Base-by-base conservation (phyloP, 192 early-diverging fungal species). In the Rhizophagus clarus region DNA sequence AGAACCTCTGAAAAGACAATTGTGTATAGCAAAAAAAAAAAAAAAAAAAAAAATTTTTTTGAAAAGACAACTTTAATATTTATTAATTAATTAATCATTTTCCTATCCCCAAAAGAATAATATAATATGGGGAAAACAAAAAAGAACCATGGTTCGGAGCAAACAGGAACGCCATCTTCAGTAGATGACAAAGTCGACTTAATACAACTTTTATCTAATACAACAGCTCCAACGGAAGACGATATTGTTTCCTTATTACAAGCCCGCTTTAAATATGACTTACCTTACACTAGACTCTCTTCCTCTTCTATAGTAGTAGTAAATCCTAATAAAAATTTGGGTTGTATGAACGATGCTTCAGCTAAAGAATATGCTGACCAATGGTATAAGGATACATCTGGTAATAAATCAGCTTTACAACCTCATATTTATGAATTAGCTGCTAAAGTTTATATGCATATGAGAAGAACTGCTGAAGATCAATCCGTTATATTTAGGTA, bases 351-450 rank as follows among this genome's bases (percentile, higher is more conserved):
- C 61, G 86, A 90, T 67, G 77, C 79, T 14, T 75, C 83, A 40
- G 80, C 87, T 14, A 82, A 89, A 63, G 80, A 85, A 11, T 89
- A 91, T 79, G 88, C 85, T n/a, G 88, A 89, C 15, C 79, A 82
- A 63, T 85, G 86, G 60, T 91, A 90, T 63, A 79, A 79, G 34
- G 68, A 79, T 37, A 71, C 77, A n/a, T 34, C 45, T 26, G 82
- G 75, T 22, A 82, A 67, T 4, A 61, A 76, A 26, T 81, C 24
- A 72, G 74, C 32, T 77, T 73, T 90, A 24, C 82, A 84, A 49
- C 93, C 93, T 37, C 91, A 94, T 66, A 85, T 92, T 22, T 94
- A 87, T 76, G 92, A 92, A 63, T 83, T 94, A 10, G 94, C 92
- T 3, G 88, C 90, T n/a, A 88, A 85, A 40, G 88, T 93, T 0